Percentiles rank a stretch among this genome's conserved stretches.
phyloP scores from a whole-genome alignment of 2,329 filamentous ascomycete species.

The Leptographium radiaticola region DNA sequence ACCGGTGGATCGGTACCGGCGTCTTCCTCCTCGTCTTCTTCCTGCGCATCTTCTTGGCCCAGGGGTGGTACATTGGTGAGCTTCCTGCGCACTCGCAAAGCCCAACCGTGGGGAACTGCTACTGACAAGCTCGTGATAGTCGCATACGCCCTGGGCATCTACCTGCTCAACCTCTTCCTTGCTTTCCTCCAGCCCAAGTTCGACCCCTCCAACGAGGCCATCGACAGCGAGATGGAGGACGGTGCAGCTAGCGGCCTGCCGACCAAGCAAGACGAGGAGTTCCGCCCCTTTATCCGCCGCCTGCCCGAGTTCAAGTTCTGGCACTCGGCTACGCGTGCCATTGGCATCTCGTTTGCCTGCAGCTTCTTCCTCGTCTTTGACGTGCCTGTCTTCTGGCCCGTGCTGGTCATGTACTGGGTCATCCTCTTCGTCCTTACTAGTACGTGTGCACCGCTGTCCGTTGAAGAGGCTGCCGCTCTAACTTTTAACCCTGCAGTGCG shows the following conservation, averaged over 20 bases:
- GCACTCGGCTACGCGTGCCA: slow-evolving; percentile 85
- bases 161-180: slow-evolving; percentile 97
- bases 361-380: slow-evolving; percentile 92
- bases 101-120: too few relatives aligned
- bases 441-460: slow-evolving; percentile 38
- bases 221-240: slow-evolving; percentile 94
- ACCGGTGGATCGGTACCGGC: slow-evolving; percentile 83
- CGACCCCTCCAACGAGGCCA: slow-evolving; percentile 81
- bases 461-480: background rate
- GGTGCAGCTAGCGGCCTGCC: slow-evolving; percentile 71
- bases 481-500: slow-evolving; percentile 54
- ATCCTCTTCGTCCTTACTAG: slow-evolving; percentile 93
- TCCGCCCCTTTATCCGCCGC: slow-evolving; percentile 89
- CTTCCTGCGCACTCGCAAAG: background rate
- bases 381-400: slow-evolving; percentile 97
- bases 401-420: slow-evolving; percentile 96
- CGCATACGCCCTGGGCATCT: slow-evolving; percentile 94
- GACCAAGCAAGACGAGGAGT: slow-evolving; percentile 94
- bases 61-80: slow-evolving; percentile 96
- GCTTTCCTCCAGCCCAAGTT: slow-evolving; percentile 98
- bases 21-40: slow-evolving; percentile 69
- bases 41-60: slow-evolving; percentile 75
- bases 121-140: slow-evolving; percentile 38
- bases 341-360: slow-evolving; percentile 72
- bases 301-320: slow-evolving; percentile 99